Evolutionary conservation across 352 stramenopile species (phyloP).

Genomic region (Globisporangium orthogonon): DNA sequence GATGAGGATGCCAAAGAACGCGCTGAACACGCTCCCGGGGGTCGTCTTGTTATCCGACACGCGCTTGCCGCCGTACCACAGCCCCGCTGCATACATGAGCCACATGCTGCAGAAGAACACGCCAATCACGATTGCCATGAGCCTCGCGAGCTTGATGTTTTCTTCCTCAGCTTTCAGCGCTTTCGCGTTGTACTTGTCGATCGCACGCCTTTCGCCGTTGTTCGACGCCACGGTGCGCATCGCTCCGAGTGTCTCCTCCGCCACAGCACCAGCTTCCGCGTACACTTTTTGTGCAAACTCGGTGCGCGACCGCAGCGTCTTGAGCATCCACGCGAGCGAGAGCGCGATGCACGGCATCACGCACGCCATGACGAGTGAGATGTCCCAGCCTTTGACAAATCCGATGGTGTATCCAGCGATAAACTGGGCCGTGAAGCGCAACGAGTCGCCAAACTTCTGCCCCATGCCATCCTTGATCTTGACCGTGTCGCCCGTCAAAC

Average conservation of each 20-base stretch:
- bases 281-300: constrained; percentile 15
- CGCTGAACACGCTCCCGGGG: constrained; percentile 28
- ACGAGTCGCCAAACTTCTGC: constrained; percentile 11
- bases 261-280: constrained; percentile 19
- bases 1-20: constrained; percentile 50
- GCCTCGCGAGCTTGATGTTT: constrained; percentile 14
- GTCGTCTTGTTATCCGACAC: constrained; percentile 20
- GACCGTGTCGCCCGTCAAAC: constrained; percentile 18
- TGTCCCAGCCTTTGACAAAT: constrained; percentile 21
- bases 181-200: constrained; percentile 19
- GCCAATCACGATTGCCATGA: constrained; percentile 10
- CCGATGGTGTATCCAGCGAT: constrained; percentile 16
- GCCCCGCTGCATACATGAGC: constrained; percentile 37
- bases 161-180: constrained; percentile 44
- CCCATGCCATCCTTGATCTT: constrained; percentile 28
- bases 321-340: constrained; percentile 17
- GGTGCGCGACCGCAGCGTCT: constrained; percentile 3
- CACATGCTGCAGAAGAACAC: constrained; percentile 27
- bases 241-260: constrained; percentile 20
- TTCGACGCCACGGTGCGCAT: constrained; percentile 24
- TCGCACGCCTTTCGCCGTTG: constrained; percentile 13
- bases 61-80: constrained; percentile 48
- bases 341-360: constrained; percentile 21
- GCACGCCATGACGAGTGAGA: constrained; percentile 18
- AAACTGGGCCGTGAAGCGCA: neutral